These are phyloP conservation scores for Cladophialophora psammophila DNA, from an alignment of 2,329 filamentous ascomycete genomes.

Conservation along the genomic window DNA sequence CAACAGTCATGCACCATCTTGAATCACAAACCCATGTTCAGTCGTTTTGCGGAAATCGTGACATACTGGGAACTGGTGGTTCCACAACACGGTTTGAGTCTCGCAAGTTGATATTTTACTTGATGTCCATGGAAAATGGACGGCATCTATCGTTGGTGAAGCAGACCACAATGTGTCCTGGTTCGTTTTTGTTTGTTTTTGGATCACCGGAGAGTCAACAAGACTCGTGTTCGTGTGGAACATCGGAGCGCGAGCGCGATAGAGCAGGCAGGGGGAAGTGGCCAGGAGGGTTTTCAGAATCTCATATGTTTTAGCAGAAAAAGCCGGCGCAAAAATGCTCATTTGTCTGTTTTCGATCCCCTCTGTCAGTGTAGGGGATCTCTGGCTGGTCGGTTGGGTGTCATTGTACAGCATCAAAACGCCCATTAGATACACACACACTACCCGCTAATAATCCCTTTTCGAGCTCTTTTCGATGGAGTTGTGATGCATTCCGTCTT, in stretches of 20 bases:
- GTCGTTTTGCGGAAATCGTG: background rate
- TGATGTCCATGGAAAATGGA: background rate
- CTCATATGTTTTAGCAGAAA: slow-evolving; percentile 31
- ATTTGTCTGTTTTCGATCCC: slow-evolving; percentile 19
- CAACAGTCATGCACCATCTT: slow-evolving; percentile 5
- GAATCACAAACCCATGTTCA: background rate
- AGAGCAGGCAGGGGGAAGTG: slow-evolving; percentile 5
- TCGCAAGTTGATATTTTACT: background rate
- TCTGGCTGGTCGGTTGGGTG: slow-evolving; percentile 17
- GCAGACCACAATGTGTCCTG: slow-evolving; percentile 12
- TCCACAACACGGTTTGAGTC: background rate
- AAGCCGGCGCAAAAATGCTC: slow-evolving; percentile 33
- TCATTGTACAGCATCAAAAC: slow-evolving; percentile 32
- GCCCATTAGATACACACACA: slow-evolving; percentile 24
- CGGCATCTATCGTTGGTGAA: slow-evolving; percentile 16
- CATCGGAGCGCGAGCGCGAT: background rate
- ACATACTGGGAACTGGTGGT: background rate
- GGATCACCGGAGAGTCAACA: slow-evolving; percentile 1
- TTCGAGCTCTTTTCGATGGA: background rate
- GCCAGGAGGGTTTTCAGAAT: slow-evolving; percentile 6
- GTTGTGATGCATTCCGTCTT: background rate
- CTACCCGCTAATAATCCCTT: slow-evolving; percentile 13
- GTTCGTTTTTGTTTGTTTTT: slow-evolving; percentile 4
- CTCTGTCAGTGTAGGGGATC: slow-evolving; percentile 5
- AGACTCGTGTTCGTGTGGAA: background rate